A percentile compares a stretch with the other conserved stretches of the same genome.
These are phyloP conservation scores for Gautieria morchelliformis DNA, from an alignment of 768 basidiomycete genomes.

Conservation along the genomic window DNA sequence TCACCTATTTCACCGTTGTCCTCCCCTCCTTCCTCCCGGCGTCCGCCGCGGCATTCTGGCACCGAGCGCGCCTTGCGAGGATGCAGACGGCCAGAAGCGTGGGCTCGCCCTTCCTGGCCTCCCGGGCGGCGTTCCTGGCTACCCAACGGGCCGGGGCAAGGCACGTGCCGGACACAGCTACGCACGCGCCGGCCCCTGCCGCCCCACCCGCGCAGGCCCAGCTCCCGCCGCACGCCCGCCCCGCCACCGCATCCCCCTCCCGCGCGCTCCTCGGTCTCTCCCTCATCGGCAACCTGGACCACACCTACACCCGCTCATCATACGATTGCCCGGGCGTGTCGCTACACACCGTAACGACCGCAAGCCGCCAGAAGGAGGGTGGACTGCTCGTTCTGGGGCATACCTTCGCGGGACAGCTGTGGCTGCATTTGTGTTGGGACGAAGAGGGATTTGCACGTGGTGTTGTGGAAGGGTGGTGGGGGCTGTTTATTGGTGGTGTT, in stretches of 20 bases:
- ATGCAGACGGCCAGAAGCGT: slow-evolving; percentile 12
- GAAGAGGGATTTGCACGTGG: not conserved
- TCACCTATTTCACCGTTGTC: slow-evolving; percentile 15
- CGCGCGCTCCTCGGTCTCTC: slow-evolving; percentile 1
- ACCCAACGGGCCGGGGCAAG: slow-evolving; percentile 7
- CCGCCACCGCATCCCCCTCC: not conserved
- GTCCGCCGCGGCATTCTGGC: slow-evolving; percentile 13
- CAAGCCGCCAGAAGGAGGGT: not conserved
- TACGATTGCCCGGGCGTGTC: not conserved
- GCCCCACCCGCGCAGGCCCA: not conserved
- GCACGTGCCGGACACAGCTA: too few relatives aligned
- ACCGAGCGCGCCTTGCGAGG: slow-evolving; percentile 13
- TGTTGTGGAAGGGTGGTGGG: slow-evolving; percentile 3
- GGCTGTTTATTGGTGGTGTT: not conserved
- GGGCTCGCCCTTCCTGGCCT: slow-evolving; percentile 12
- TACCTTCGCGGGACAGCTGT: not conserved
- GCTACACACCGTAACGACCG: not conserved
- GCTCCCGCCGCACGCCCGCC: not conserved
- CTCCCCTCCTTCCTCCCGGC: slow-evolving; percentile 14
- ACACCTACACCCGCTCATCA: not conserved
- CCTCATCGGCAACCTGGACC: slow-evolving; percentile 1
- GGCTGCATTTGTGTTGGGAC: slow-evolving; percentile 3
- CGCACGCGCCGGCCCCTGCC: not conserved
- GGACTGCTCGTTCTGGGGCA: slow-evolving; percentile 2
- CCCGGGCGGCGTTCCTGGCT: slow-evolving; percentile 13